phyloP scores from a whole-genome alignment of 140 eudicot genomes.

The Bidens hawaiensis region DNA sequence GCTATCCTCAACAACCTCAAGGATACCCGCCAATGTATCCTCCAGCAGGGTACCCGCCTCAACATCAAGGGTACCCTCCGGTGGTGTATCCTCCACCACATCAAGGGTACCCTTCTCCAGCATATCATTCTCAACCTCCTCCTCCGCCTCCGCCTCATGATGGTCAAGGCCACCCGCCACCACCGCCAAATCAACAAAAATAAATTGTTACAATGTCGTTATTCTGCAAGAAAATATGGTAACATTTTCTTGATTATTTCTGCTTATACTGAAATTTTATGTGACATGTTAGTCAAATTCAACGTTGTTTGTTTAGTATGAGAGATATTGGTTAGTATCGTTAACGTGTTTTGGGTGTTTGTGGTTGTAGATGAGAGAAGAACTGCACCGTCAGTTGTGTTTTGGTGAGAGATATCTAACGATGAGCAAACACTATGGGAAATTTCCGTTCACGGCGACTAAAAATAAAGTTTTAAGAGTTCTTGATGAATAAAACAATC shows the following conservation, averaged over 20 bases:
- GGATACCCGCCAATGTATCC: slow-evolving; percentile 35
- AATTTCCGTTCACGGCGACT: no score
- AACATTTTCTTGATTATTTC: neutral
- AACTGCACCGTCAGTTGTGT: no score
- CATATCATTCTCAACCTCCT: no score
- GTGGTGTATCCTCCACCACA: slow-evolving; percentile 36
- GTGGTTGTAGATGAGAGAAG: no score
- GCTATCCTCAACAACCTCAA: slow-evolving; percentile 26
- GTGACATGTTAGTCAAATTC: slow-evolving; percentile 15
- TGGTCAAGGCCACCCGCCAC: slow-evolving; percentile 33
- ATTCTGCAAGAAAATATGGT: slow-evolving; percentile 5
- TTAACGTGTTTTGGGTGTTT: no score
- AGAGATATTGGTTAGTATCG: slow-evolving; percentile 2
- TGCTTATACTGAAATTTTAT: slow-evolving; percentile 1
- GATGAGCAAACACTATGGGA: no score
- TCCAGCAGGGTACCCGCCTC: slow-evolving; percentile 41
- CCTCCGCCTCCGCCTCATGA: slow-evolving; percentile 21
- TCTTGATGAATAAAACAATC: no score
- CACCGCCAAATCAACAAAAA: slow-evolving; percentile 13
- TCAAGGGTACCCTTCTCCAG: slow-evolving; percentile 30
- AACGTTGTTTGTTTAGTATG: slow-evolving; percentile 6
- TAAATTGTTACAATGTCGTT: slow-evolving; percentile 10
- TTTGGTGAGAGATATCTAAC: no score
- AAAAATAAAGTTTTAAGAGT: no score
- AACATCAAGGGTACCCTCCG: slow-evolving; percentile 38